Conservation (phyloP, 2,329 filamentous ascomycete genomes). For the Calonectria ilicicola region DNA sequence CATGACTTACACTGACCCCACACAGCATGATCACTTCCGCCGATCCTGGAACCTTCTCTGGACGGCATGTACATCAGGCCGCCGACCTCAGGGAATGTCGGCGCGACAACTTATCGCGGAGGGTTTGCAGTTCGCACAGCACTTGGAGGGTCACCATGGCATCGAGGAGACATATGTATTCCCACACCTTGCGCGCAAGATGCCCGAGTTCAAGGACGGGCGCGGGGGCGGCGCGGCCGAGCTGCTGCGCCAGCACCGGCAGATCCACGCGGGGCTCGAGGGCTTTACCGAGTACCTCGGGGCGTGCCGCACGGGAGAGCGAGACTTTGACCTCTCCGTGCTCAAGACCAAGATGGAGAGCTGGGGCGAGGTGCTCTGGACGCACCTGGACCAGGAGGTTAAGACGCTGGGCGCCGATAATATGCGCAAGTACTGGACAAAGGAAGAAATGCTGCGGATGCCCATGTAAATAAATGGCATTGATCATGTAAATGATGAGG, state of each 20-base stretch:
- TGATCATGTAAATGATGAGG: not conserved
- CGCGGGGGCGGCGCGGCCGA: slow-evolving; percentile 55
- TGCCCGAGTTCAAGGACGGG: slow-evolving; percentile 78
- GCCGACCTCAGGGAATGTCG: slow-evolving; percentile 73
- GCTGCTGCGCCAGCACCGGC: slow-evolving; percentile 78
- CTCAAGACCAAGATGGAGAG: slow-evolving; percentile 79
- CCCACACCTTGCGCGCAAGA: slow-evolving; percentile 79
- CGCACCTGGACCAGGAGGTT: slow-evolving; percentile 88
- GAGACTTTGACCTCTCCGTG: slow-evolving; percentile 65
- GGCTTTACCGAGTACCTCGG: slow-evolving; percentile 74
- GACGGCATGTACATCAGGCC: slow-evolving; percentile 69
- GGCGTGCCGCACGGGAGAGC: slow-evolving; percentile 72
- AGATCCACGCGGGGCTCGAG: slow-evolving; percentile 83
- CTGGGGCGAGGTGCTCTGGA: slow-evolving; percentile 84
- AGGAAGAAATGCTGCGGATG: slow-evolving; percentile 79
- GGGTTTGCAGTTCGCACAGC: slow-evolving; percentile 76
- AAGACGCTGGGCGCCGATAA: slow-evolving; percentile 83
- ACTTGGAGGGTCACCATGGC: slow-evolving; percentile 81
- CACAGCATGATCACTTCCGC: slow-evolving; percentile 82
- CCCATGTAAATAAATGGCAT: slow-evolving; percentile 68
- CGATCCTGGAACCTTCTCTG: slow-evolving; percentile 79
- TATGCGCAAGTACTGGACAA: slow-evolving; percentile 85
- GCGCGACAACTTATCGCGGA: slow-evolving; percentile 75
- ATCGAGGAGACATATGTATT: slow-evolving; percentile 90
- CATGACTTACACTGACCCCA: not conserved